Evolutionary conservation across 495 filamentous ascomycete genomes (phyloP), one percentile per base, ranked within the genome.

Genomic region (Penicillium egyptiacum): DNA sequence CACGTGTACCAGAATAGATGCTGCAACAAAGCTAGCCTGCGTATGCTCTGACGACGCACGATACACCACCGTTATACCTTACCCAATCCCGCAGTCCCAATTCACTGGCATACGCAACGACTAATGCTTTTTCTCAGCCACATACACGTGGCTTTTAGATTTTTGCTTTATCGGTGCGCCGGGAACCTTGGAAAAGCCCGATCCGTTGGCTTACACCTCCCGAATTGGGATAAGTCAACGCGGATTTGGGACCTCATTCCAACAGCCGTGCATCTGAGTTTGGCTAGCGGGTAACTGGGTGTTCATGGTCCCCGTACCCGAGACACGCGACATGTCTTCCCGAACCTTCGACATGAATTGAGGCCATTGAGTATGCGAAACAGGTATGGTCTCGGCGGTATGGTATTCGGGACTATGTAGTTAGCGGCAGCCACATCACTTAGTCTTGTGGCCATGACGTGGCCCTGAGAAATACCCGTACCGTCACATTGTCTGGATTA

Each of bases 401-500:
- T 12, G 14, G 5, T 55, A 12, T 19, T 47, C 10, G 20, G 20
- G 16, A 19, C 19, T 28, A 1, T 7, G 23, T 25, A 30, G 28
- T 12, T 35, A 47, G 43, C 31, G 53, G 14, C 14, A 17, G 50
- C 39, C 39, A 43, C 9, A 22, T 42, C 23, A 23, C 11, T 39
- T 17, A 31, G 20, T 37, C 30, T 31, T 33, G 23, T 25, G 14
- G 30, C 7, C 30, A 55, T 55, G 53, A 55, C 53, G 53, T 40
- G 53, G 42, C 52, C 16, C 5, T 55, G 16, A 11, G 8, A 45
- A 8, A 31, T 42, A 40, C 14, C 3, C 10, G 50, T 52, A 52
- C 30, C 22, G 16, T 17, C 19, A 42, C 23, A 25, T 4, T 23
- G 2, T 28, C 16, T 19, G 11, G 23, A 6, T 12, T 33, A 14